Base-by-base conservation (phyloP, 129 eudicot genomes). In the Solidago caesia region DNA sequence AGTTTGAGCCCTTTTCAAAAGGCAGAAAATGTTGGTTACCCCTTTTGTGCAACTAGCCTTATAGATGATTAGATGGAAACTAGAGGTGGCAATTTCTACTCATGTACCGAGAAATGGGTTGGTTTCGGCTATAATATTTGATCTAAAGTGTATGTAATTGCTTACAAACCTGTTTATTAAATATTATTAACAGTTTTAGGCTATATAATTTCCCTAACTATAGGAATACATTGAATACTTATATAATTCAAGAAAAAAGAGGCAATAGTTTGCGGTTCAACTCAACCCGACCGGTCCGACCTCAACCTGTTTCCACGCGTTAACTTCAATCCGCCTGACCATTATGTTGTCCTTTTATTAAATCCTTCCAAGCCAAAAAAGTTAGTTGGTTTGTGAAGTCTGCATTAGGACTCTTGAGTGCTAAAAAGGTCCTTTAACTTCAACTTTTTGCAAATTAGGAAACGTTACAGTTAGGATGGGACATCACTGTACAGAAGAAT, bases 281-380 rank as follows among this genome's bases (percentile, higher is more conserved):
- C 67, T 41, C 25, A 42, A 63, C 46, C 25, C 11, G 69, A 89
- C 98, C 92, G 21, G 21, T 21, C 21, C 21, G 21, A 21, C 21
- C 21, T 21, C 21, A 21, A 21, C 21, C 21, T 21, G 21, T 21
- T 21, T 21, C 21, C 21, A 21, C 21, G 21, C 21, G 21, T 21
- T 21, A 21, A 21, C 21, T 21, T 21, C 21, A 21, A 21, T 21
- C 21, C 21, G 21, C 21, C 21, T 21, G 21, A 21, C 21, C 21
- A 21, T 21, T 21, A 21, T 21, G 21, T 21, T 21, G 21, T 21
- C 21, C 21, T 21, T 21, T 21, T 21, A 21, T 21, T 21, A 21
- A 21, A 21, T 21, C 21, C 21, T 21, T 21, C 21, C 21, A 21
- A 21, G 21, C 21, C 21, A 21, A 21, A 21, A 21, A 21, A 21